A percentile compares a stretch with the other conserved stretches of the same genome.
phyloP scores from a whole-genome alignment of 2,329 filamentous ascomycete species.

The Ophiostoma australiae region DNA sequence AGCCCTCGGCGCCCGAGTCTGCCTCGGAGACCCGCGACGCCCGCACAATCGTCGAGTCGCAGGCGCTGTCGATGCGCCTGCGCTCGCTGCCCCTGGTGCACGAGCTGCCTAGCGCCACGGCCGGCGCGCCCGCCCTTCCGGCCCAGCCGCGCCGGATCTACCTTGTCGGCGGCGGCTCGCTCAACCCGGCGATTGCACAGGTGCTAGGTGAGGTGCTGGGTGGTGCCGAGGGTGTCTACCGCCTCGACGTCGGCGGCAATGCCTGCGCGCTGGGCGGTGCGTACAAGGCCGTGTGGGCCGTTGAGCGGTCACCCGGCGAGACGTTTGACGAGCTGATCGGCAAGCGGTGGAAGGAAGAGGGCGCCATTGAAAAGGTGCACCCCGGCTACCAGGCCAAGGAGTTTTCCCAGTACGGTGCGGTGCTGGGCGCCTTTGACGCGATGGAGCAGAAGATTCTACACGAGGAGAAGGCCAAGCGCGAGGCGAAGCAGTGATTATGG shows the following conservation, averaged over 20 bases:
- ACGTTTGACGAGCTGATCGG: conserved; percentile 87
- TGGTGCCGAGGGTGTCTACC: conserved; percentile 83
- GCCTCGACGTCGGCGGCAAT: conserved; percentile 89
- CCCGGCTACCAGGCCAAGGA: conserved; percentile 70
- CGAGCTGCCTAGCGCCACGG: conserved; percentile 36
- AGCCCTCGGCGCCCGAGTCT: neutral
- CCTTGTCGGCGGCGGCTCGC: conserved; percentile 85
- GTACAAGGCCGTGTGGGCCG: conserved; percentile 93
- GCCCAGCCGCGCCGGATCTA: conserved; percentile 86
- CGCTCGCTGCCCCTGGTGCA: conserved; percentile 73
- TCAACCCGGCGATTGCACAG: conserved; percentile 82
- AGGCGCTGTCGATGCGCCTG: conserved; percentile 83
- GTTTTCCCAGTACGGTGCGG: conserved; percentile 73
- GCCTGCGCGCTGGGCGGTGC: conserved; percentile 90
- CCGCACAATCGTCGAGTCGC: conserved; percentile 86
- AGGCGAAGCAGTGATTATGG: conserved; percentile 30
- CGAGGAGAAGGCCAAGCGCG: conserved; percentile 33
- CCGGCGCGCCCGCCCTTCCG: conserved; percentile 48
- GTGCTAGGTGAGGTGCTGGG: conserved; percentile 85
- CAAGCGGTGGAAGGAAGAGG: conserved; percentile 76
- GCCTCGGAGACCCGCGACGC: conserved; percentile 59
- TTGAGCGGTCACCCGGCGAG: conserved; percentile 63
- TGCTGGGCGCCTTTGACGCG: conserved; percentile 68
- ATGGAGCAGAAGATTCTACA: conserved; percentile 66
- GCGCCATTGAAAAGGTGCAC: conserved; percentile 75